Base-by-base conservation (phyloP, 1,139 yeast genomes). In the Yamadazyma trypodendri region DNA sequence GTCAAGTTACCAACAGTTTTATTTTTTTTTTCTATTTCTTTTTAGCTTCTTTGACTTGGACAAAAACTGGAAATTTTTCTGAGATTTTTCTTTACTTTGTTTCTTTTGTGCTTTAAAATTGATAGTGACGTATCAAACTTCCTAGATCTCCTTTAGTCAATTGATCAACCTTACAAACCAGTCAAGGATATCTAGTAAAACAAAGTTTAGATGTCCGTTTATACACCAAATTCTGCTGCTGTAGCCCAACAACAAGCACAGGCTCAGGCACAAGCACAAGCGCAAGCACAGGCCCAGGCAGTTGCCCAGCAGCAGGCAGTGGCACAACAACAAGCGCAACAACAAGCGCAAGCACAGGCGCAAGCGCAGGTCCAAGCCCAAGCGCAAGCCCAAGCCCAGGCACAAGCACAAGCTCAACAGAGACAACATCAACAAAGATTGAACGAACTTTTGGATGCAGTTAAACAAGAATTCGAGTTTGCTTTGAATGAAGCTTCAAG, bases 401-500 rank as follows among this genome's bases (percentile, higher is more conserved):
- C 54, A 32, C 58, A 51, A 36, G 41, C 40, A 3, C 45, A 42
- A 28, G 57, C 47, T 13, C 66, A 58, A 34, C 70, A 65, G 40
- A 64, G 70, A 51, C 69, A 67, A 42, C 75, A 70, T 55, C 73
- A 77, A 59, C 72, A 77, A 69, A 55, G 81, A 61, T 64, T 79
- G 60, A 73, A 67, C 50, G 97, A 92, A 63, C 77, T 92, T 48
- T 73, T 92, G 54, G 97, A 92, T 40, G 96, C 95, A 29, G 82
- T 92, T 59, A 86, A 88, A 65, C 88, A 83, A 56, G 98, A 92
- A 69, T 90, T 92, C 53, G 94, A 88, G 52, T 79, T 78, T 49
- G 85, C 94, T 36, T 76, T 87, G 48, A 84, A 79, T 57, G 97
- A 92, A 63, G 96, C 96, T 8, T 79, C 89, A 35, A 78, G 80